Base-by-base conservation (phyloP, 495 filamentous ascomycete species). In the Neurospora intermedia region DNA sequence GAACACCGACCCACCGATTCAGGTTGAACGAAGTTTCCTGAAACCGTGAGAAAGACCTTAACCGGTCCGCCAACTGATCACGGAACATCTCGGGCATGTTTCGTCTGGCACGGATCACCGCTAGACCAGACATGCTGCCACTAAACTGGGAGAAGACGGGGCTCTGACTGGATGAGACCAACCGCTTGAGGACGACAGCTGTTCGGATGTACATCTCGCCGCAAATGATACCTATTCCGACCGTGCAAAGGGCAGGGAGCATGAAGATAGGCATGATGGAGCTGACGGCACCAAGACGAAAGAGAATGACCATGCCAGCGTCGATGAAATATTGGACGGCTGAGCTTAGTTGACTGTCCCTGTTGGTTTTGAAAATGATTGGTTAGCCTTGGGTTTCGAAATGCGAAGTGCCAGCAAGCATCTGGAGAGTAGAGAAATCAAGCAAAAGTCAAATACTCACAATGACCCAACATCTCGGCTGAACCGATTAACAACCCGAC, bases 401-500 rank as follows among this genome's bases (percentile, higher is more conserved):
- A 7, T 35, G 18, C 9, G 54, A 35, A 66, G 54, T 15, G 23
- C 48, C 13, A 59, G 20, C 11, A 62, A 31, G 54, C 15, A 62
- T 27, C 20, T 23, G 10, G 20, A 35, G 23, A 6, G 27, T 62
- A 62, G 54, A 35, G 27, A 62, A 35, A 62, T 62, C 27, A 27
- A 66, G 27, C 54, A 66, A 38, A 5, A 15, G 54, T 35, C 16
- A 43, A 23, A 35, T 38, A 75, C 74, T 74, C 73, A 75, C 74
- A 87, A 78, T 0, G 82, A 83, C 42, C 81, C 79, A 62, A 89
- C 77, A 75, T 89, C 88, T 16, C 84, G 81, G 4, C 85, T 83
- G 71, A 90, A 87, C 23, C 88, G 83, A 74, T 89, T 89, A 43
- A 88, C 81, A 59, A 89, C 84, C n/a, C 85, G 81, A 2, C 88